A percentile compares a stretch with the other conserved stretches of the same genome.
Evolutionary conservation across 75 land plant genomes (phyloP).

Genomic region (Picea glauca): DNA sequence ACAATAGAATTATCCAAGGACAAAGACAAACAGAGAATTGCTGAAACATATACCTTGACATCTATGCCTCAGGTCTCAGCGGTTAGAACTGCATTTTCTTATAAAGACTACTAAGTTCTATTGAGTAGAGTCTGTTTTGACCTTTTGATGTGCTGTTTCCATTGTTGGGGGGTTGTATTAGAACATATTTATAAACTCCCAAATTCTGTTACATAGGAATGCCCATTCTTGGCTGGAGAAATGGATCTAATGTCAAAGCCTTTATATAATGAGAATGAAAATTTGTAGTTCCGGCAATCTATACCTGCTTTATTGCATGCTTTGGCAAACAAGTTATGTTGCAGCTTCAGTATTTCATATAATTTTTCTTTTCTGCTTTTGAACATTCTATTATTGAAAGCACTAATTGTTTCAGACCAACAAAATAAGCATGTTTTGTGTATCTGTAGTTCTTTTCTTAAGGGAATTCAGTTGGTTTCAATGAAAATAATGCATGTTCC

Average conservation of each 20-base stretch:
- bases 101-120: background rate
- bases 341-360: background rate
- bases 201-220: background rate
- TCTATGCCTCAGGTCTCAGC: background rate
- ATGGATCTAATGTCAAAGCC: background rate
- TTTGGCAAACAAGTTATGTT: background rate
- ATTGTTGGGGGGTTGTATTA: background rate
- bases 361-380: no score
- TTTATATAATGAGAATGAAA: background rate
- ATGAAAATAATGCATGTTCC: background rate
- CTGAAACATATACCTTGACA: background rate
- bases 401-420: background rate
- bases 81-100: background rate
- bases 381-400: no score
- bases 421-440: background rate
- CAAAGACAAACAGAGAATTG: background rate
- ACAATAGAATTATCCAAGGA: background rate
- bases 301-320: background rate
- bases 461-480: background rate
- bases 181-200: background rate
- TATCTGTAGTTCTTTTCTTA: background rate
- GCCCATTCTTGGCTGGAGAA: background rate
- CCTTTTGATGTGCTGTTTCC: background rate
- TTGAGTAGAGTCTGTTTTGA: background rate
- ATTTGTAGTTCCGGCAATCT: background rate